These are phyloP conservation scores for Botrytis squamosa DNA, from an alignment of 2,329 filamentous ascomycete species.

Conservation along the genomic window DNA sequence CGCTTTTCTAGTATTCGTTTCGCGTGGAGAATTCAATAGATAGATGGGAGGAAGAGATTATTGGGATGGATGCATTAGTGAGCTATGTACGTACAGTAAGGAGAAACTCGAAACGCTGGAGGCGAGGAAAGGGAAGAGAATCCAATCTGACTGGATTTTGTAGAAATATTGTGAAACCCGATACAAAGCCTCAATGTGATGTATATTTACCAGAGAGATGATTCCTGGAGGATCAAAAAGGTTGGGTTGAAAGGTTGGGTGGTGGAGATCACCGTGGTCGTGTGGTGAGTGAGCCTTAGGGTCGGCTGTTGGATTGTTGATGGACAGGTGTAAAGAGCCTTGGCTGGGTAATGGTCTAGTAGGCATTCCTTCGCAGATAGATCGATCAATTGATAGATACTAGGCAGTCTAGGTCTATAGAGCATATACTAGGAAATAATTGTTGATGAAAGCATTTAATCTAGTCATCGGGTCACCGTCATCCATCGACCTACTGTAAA, in stretches of 20 bases:
- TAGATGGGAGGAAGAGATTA: neutral
- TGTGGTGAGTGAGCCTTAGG: neutral
- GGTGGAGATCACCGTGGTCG: neutral
- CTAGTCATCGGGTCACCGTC: neutral
- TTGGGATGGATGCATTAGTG: neutral
- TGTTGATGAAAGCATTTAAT: neutral
- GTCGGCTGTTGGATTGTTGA: neutral
- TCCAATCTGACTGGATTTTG: neutral
- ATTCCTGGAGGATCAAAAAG: conserved; percentile 9
- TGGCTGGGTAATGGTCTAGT: neutral
- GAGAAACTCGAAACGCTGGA: neutral
- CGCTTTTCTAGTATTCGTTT: neutral
- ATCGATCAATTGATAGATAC: neutral
- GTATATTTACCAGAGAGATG: neutral
- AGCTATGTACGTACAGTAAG: neutral
- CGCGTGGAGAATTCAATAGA: neutral
- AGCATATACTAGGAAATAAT: neutral
- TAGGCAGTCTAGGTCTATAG: neutral
- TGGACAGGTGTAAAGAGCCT: neutral
- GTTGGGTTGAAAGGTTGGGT: neutral
- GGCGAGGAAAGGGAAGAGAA: neutral
- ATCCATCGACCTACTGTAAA: neutral
- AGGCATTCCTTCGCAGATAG: neutral
- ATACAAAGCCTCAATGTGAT: neutral
- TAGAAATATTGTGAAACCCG: neutral